Evolutionary conservation across 352 stramenopile species (phyloP).

Genomic region (Pythium coloratum): DNA sequence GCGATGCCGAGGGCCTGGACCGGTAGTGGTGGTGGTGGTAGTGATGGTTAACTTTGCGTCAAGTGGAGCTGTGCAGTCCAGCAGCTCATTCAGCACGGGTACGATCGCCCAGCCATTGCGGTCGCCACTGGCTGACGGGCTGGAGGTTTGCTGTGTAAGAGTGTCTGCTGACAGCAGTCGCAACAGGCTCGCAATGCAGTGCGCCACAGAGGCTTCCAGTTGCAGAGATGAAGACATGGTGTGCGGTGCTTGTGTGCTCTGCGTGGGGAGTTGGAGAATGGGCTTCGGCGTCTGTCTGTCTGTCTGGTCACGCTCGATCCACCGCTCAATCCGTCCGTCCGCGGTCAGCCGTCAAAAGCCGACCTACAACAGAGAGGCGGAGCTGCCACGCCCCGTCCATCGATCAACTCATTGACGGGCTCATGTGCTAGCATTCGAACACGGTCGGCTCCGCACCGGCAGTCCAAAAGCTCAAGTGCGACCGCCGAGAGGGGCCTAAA

Average conservation of each 20-base stretch:
- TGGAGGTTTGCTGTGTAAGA: not conserved
- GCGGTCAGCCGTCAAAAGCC: not conserved
- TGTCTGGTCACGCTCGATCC: too few relatives aligned
- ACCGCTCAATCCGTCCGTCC: too few relatives aligned
- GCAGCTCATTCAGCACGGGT: constrained; percentile 20
- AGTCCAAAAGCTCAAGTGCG: not conserved
- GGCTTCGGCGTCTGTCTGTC: too few relatives aligned
- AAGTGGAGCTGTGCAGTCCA: constrained; percentile 8
- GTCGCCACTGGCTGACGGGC: not conserved
- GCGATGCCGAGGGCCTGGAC: not conserved
- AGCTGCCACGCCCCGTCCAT: not conserved
- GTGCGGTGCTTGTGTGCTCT: not conserved
- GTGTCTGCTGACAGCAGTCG: not conserved
- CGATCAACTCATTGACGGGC: not conserved
- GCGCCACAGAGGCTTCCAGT: not conserved
- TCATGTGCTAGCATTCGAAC: not conserved
- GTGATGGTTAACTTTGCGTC: not conserved
- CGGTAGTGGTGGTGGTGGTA: not conserved
- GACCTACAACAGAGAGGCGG: not conserved
- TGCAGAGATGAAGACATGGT: not conserved
- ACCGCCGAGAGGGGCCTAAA: not conserved
- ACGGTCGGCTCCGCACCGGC: not conserved
- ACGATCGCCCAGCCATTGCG: constrained; percentile 17
- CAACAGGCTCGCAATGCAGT: not conserved
- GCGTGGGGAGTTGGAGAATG: not conserved